A percentile compares a stretch with the other conserved stretches of the same genome.
phyloP scores from a whole-genome alignment of 257 asterid genomes.

The Fraxinus pennsylvanica region DNA sequence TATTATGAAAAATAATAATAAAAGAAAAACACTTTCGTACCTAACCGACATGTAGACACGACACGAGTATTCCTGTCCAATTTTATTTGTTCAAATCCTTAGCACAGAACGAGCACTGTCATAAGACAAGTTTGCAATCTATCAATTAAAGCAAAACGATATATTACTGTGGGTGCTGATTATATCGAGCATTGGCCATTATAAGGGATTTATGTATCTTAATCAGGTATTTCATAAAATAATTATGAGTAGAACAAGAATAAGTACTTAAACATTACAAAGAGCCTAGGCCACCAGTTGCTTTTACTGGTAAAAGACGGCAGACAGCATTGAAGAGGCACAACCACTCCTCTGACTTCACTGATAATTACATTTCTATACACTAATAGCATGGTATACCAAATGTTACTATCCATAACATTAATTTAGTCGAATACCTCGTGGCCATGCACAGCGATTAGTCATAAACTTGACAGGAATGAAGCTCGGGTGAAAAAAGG shows the following conservation, averaged over 20 bases:
- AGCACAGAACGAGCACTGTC: background rate
- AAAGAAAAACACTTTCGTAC: background rate
- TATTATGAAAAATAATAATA: background rate
- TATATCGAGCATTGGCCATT: background rate
- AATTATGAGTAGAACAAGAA: background rate
- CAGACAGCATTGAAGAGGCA: slow-evolving; percentile 25
- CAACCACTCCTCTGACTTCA: slow-evolving; percentile 26
- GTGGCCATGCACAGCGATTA: background rate
- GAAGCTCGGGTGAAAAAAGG: background rate
- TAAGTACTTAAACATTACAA: slow-evolving; percentile 5
- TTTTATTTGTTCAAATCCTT: background rate
- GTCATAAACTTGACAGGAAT: background rate
- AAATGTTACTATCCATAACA: background rate
- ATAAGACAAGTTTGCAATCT: background rate
- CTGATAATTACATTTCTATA: background rate
- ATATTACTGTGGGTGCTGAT: background rate
- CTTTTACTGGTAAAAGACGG: slow-evolving; percentile 9
- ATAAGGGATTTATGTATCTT: background rate
- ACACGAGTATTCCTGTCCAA: too few species aligned
- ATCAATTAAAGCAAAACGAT: background rate
- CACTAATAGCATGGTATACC: background rate
- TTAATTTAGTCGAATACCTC: background rate
- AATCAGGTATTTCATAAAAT: slow-evolving; percentile 1
- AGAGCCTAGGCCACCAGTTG: background rate
- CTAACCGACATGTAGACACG: too few species aligned